A percentile compares a stretch with the other conserved stretches of the same genome.
Conservation (phyloP, 2,329 filamentous ascomycete genomes). For the Venturia pyrina region DNA sequence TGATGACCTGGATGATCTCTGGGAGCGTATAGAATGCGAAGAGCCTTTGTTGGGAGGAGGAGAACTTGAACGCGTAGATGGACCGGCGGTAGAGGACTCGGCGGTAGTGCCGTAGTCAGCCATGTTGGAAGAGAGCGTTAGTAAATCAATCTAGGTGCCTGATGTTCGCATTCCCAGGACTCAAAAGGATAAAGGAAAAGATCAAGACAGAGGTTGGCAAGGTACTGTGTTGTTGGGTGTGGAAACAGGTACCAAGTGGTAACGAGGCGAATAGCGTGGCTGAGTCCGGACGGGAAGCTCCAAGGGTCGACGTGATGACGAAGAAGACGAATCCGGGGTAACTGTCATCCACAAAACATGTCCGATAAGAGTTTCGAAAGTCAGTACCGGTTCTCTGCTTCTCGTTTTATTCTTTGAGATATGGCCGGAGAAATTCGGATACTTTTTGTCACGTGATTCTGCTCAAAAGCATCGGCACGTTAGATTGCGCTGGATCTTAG, state of each 20-base stretch:
- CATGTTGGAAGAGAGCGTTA: conserved; percentile 19
- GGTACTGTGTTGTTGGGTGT: neutral
- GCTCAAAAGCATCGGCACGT: no score
- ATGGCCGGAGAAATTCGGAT: no score
- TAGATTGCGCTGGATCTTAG: no score
- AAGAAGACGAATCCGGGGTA: neutral
- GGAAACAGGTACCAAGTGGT: neutral
- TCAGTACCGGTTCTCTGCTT: no score
- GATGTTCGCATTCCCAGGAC: neutral
- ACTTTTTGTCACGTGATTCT: no score
- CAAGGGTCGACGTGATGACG: no score
- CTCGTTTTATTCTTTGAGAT: neutral
- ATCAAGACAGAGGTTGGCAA: neutral
- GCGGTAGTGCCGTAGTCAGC: conserved; percentile 20
- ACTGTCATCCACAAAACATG: neutral
- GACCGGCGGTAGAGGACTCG: neutral
- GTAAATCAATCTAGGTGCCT: neutral
- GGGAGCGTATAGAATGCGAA: conserved; percentile 17
- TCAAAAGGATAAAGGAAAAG: neutral
- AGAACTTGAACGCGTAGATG: conserved; percentile 26
- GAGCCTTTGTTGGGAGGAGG: conserved; percentile 26
- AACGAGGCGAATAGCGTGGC: neutral
- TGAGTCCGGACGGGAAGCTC: neutral
- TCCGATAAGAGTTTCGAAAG: neutral
- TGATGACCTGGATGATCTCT: conserved; percentile 23